These are phyloP conservation scores for Raphanus hybrid DNA, from an alignment of 441 rosid genomes.

Conservation along the genomic window DNA sequence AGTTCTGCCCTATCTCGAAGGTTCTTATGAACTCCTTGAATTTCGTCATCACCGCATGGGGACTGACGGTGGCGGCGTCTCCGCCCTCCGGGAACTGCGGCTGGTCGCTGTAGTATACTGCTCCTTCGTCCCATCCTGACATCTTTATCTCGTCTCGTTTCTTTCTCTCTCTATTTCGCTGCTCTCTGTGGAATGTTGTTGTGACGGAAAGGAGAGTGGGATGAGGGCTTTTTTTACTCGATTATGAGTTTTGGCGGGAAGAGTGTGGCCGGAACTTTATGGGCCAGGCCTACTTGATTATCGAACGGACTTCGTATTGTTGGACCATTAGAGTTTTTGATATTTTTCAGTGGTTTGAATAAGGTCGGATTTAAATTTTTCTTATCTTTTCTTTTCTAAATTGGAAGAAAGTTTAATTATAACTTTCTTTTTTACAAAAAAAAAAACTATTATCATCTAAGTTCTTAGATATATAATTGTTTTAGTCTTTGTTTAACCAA, in stretches of 20 bases:
- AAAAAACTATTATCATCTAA: too few species aligned
- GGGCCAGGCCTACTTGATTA: slow-evolving; percentile 7
- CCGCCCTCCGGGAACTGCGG: slow-evolving; percentile 79
- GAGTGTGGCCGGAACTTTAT: slow-evolving; percentile 49
- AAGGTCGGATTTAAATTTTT: neutral
- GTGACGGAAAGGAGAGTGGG: neutral
- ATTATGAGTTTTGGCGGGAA: slow-evolving; percentile 56
- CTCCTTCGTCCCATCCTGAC: slow-evolving; percentile 99
- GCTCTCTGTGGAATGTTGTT: slow-evolving; percentile 7
- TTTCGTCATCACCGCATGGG: slow-evolving; percentile 73
- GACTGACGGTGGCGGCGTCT: slow-evolving; percentile 49
- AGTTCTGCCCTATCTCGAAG: slow-evolving; percentile 69
- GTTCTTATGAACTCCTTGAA: slow-evolving; percentile 86
- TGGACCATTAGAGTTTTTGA: neutral
- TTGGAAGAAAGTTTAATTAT: too few species aligned
- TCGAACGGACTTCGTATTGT: neutral
- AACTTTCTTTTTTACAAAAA: too few species aligned
- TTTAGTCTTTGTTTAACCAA: too few species aligned
- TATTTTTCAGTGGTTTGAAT: neutral
- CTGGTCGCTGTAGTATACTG: slow-evolving; percentile 91
- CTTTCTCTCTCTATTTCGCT: slow-evolving; percentile 6
- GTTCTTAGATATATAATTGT: too few species aligned
- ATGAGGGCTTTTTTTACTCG: neutral
- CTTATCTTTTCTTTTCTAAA: too few species aligned
- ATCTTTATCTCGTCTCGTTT: slow-evolving; percentile 41